Percentiles rank a stretch among this genome's conserved stretches.
phyloP scores from a whole-genome alignment of 495 filamentous ascomycete species.

The Aspergillus mulundensis region DNA sequence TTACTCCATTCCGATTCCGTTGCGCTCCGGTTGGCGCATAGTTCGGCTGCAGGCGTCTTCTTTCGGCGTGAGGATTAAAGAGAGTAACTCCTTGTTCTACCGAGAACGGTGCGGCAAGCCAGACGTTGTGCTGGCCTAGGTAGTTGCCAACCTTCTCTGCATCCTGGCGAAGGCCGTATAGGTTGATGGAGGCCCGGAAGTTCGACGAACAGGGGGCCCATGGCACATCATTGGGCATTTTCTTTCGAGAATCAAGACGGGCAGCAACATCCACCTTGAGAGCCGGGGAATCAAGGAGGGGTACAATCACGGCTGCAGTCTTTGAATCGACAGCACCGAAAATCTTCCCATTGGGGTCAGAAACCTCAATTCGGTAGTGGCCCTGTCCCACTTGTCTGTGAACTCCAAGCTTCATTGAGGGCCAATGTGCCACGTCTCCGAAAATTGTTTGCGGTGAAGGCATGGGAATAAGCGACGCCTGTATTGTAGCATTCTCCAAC shows the following conservation, averaged over 20 bases:
- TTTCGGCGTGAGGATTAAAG: constrained; percentile 63
- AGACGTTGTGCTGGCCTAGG: constrained; percentile 60
- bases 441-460: constrained; percentile 51
- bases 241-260: constrained; percentile 59
- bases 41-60: constrained; percentile 33
- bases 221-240: constrained; percentile 49
- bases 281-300: constrained; percentile 61
- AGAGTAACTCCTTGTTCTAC: constrained; percentile 62
- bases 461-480: constrained; percentile 64
- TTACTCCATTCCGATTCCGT: constrained; percentile 29
- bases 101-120: constrained; percentile 57
- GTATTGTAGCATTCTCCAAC: constrained; percentile 64
- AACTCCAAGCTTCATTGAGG: constrained; percentile 66
- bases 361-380: constrained; percentile 56
- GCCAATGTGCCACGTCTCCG: constrained; percentile 49
- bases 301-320: constrained; percentile 63
- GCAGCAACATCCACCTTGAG: constrained; percentile 62
- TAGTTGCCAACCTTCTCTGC: constrained; percentile 59
- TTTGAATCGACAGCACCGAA: constrained; percentile 72
- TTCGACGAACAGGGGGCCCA: constrained; percentile 49
- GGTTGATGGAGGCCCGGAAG: constrained; percentile 61
- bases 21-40: constrained; percentile 19
- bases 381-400: constrained; percentile 52
- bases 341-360: constrained; percentile 62
- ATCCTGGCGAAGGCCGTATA: constrained; percentile 74